These are phyloP conservation scores for Orobanche coerulescens DNA, from an alignment of 257 asterid genomes.

Conservation along the genomic window DNA sequence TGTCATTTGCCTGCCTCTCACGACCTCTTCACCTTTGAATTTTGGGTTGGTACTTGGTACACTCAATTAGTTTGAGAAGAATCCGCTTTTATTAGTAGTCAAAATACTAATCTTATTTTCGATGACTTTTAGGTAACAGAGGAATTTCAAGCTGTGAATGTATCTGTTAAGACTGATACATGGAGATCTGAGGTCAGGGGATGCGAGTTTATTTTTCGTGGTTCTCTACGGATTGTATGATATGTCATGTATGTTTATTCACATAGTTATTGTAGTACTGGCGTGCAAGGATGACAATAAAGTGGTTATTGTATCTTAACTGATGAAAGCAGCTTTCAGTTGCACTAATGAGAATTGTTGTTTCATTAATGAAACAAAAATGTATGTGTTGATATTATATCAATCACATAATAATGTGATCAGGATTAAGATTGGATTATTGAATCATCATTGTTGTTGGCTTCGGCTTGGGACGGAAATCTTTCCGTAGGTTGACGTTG, in stretches of 20 bases:
- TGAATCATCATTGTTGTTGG: too few relatives aligned
- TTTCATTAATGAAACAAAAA: slow-evolving; percentile 9
- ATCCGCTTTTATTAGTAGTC: neutral
- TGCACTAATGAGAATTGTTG: neutral
- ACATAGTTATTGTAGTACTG: neutral
- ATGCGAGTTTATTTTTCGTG: slow-evolving; percentile 12
- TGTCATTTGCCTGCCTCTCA: slow-evolving; percentile 71
- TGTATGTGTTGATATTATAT: too few relatives aligned
- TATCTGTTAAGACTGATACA: slow-evolving; percentile 68
- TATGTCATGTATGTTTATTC: slow-evolving; percentile 18
- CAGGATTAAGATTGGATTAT: too few relatives aligned
- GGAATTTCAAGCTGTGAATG: slow-evolving; percentile 96
- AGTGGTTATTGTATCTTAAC: slow-evolving; percentile 4
- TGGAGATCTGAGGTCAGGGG: slow-evolving; percentile 89
- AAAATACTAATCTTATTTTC: slow-evolving; percentile 13
- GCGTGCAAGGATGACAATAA: slow-evolving; percentile 2
- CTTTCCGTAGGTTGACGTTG: too few relatives aligned
- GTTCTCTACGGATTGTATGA: slow-evolving; percentile 2
- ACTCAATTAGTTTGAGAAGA: slow-evolving; percentile 18
- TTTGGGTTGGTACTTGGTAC: slow-evolving; percentile 89
- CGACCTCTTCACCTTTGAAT: slow-evolving; percentile 91
- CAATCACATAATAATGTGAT: too few relatives aligned
- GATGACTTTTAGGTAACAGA: slow-evolving; percentile 56
- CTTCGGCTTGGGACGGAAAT: too few relatives aligned
- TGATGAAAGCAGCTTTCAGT: slow-evolving; percentile 10